Conservation (phyloP, 1,284 basidiomycete species). For the Anthracocystis panici-leucophaei region DNA sequence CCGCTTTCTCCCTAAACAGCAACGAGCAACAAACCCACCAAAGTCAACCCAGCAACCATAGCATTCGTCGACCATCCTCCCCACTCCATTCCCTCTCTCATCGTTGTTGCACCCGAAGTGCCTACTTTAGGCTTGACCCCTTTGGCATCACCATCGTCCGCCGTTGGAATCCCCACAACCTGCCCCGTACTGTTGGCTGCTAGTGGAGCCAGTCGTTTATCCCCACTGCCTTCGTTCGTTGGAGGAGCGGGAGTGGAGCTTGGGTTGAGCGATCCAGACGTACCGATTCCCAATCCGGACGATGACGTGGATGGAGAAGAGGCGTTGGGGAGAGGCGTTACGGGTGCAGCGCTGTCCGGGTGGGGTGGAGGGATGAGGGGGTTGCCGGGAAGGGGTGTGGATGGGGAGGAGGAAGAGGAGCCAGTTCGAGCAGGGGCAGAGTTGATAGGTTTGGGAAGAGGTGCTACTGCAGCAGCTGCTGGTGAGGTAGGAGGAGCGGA, state of each 20-base stretch:
- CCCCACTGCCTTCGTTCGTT: background rate
- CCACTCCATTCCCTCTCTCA: background rate
- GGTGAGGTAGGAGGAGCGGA: background rate
- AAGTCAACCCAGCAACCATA: background rate
- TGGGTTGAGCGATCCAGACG: constrained; percentile 19
- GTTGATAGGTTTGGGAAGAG: constrained; percentile 12
- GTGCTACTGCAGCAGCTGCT: constrained; percentile 15
- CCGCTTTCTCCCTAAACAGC: constrained; percentile 1
- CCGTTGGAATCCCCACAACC: constrained; percentile 11
- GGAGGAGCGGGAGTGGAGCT: constrained; percentile 14
- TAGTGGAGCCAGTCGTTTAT: constrained; percentile 1
- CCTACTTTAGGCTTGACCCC: background rate
- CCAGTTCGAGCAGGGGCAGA: background rate
- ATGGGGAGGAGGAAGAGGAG: background rate
- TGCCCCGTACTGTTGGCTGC: background rate
- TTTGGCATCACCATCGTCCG: constrained; percentile 21
- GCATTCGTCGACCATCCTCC: constrained; percentile 1
- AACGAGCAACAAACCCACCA: constrained; percentile 13
- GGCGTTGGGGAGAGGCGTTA: constrained; percentile 4
- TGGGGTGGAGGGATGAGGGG: background rate
- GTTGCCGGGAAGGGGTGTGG: background rate
- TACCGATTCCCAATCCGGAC: background rate
- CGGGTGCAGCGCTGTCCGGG: background rate
- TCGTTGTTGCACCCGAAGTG: background rate
- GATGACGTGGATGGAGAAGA: background rate